A percentile compares a stretch with the other conserved stretches of the same genome.
Conservation (phyloP, 164 flowering plant genomes). For the Protea cynaroides region DNA sequence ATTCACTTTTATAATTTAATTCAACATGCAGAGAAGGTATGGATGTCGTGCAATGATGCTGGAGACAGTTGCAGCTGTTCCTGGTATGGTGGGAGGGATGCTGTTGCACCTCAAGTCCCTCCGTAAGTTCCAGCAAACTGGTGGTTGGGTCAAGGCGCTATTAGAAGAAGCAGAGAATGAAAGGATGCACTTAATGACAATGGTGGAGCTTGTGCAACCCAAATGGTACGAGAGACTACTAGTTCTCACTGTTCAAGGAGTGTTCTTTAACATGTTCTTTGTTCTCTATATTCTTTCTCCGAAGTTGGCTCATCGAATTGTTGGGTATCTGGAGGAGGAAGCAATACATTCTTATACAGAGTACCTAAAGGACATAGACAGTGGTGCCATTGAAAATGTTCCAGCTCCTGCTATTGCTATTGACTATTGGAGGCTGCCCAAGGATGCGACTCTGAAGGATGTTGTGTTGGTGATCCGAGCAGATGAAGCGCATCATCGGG, state of each 20-base stretch:
- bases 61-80: conserved; percentile 91
- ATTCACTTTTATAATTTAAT: neutral
- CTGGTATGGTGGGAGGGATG: conserved; percentile 97
- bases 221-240: conserved; percentile 76
- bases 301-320: conserved; percentile 71
- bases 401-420: conserved; percentile 89
- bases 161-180: conserved; percentile 95
- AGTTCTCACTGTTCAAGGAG: conserved; percentile 72
- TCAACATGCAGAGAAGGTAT: conserved; percentile 61
- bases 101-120: conserved; percentile 73
- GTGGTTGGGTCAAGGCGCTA: conserved; percentile 89
- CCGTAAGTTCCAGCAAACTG: conserved; percentile 74
- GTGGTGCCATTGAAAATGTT: conserved; percentile 61
- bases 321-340: conserved; percentile 87
- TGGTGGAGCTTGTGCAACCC: conserved; percentile 82
- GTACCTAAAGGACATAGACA: conserved; percentile 60
- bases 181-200: conserved; percentile 90
- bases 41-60: conserved; percentile 96
- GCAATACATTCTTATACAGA: conserved; percentile 87
- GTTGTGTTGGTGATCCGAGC: conserved; percentile 72
- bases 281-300: conserved; percentile 68
- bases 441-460: conserved; percentile 72
- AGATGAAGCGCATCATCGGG: conserved; percentile 92
- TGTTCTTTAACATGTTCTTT: conserved; percentile 76
- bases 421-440: conserved; percentile 84